These are phyloP conservation scores for Durotheca rogersii DNA, from an alignment of 495 filamentous ascomycete genomes.

Conservation along the genomic window DNA sequence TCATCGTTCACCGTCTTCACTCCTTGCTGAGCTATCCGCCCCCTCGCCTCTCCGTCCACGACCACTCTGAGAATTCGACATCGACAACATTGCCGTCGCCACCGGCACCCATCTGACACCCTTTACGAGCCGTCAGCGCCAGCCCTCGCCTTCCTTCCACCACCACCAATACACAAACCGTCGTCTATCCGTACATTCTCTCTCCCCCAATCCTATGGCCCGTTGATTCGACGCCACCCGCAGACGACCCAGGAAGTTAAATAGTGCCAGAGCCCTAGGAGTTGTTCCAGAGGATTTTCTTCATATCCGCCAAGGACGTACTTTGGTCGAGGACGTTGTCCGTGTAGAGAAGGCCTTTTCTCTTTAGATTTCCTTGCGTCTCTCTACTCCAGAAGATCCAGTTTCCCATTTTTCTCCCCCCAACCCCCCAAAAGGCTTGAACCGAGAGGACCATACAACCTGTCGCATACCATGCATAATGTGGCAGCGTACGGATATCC, in stretches of 20 bases:
- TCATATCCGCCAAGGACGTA: constrained; percentile 22
- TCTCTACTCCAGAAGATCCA: constrained; percentile 25
- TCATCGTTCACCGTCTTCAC: constrained; percentile 28
- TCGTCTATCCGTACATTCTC: too few relatives aligned
- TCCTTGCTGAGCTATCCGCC: constrained; percentile 20
- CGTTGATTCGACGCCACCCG: constrained; percentile 32
- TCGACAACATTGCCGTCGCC: constrained; percentile 1
- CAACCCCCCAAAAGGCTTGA: constrained; percentile 11
- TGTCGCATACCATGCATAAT: constrained; percentile 53
- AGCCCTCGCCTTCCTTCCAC: constrained; percentile 13
- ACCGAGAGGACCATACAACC: constrained; percentile 36
- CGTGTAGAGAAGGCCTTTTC: constrained; percentile 34
- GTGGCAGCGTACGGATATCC: constrained; percentile 54
- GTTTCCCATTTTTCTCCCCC: too few relatives aligned
- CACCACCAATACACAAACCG: too few relatives aligned
- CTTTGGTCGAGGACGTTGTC: constrained; percentile 28
- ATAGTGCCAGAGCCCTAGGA: constrained; percentile 30
- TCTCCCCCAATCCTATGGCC: constrained; percentile 21
- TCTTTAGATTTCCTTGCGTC: constrained; percentile 32
- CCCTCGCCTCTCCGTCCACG: constrained; percentile 18
- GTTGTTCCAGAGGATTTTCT: constrained; percentile 33
- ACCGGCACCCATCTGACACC: too few relatives aligned
- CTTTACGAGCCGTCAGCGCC: constrained; percentile 18
- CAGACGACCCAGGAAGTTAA: constrained; percentile 31
- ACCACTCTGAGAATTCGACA: constrained; percentile 22